Conservation (phyloP, 768 basidiomycete species). For the Chiua virens region DNA sequence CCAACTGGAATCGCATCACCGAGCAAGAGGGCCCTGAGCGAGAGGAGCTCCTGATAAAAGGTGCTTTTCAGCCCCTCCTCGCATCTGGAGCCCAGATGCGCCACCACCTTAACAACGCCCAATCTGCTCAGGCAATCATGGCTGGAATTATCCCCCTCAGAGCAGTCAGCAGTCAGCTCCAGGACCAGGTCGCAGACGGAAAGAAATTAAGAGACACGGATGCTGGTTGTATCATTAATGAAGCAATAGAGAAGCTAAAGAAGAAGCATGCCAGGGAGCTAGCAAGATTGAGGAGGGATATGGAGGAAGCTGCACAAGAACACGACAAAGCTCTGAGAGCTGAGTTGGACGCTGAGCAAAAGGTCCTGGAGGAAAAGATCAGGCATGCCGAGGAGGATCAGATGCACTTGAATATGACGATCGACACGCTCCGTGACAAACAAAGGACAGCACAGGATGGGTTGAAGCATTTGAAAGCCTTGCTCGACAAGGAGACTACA, state of each 20-base stretch:
- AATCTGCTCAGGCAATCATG: slow-evolving; percentile 43
- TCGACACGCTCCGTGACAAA: too few species aligned
- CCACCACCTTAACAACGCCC: slow-evolving; percentile 37
- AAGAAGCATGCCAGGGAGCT: slow-evolving; percentile 28
- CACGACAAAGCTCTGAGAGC: too few species aligned
- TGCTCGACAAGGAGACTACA: too few species aligned
- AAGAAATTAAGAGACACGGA: slow-evolving; percentile 44
- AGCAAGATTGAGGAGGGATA: too few species aligned
- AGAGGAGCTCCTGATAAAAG: slow-evolving; percentile 31
- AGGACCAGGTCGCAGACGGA: slow-evolving; percentile 43
- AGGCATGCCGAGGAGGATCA: too few species aligned
- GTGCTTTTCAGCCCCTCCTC: slow-evolving; percentile 43
- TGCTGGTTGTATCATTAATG: slow-evolving; percentile 44
- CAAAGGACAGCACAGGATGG: too few species aligned
- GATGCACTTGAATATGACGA: too few species aligned
- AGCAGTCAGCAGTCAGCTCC: slow-evolving; percentile 43
- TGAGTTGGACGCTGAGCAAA: too few species aligned
- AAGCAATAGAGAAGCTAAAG: slow-evolving; percentile 41
- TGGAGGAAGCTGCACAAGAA: too few species aligned
- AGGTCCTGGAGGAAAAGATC: too few species aligned
- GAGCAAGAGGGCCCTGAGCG: slow-evolving; percentile 25
- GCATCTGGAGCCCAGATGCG: slow-evolving; percentile 41
- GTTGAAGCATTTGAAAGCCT: too few species aligned
- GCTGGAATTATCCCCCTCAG: slow-evolving; percentile 34
- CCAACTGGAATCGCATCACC: slow-evolving; percentile 42